Evolutionary conservation across 352 stramenopile genomes (phyloP).

Genomic region (Phytophthora fragariae): DNA sequence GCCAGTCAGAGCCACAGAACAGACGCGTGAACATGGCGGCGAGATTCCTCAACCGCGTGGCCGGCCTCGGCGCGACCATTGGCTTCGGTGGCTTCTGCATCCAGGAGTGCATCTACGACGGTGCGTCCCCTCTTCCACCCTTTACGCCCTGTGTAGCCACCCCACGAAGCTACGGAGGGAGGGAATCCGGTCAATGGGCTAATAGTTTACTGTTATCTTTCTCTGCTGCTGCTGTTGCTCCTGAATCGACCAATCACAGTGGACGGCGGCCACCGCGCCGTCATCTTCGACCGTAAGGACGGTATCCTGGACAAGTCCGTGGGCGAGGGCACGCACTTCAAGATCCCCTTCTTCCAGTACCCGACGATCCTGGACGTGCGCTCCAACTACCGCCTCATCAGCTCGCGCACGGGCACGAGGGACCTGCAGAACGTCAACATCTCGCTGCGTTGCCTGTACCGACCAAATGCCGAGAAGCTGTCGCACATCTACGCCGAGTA

Average conservation of each 20-base stretch:
- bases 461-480: slow-evolving; percentile 95
- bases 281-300: slow-evolving; percentile 99
- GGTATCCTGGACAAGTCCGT: slow-evolving; percentile 96
- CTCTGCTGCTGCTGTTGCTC: not conserved
- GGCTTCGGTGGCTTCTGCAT: slow-evolving; percentile 71
- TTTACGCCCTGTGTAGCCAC: not conserved
- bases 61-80: slow-evolving; percentile 60
- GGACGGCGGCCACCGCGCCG: slow-evolving; percentile 97
- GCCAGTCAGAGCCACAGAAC: slow-evolving; percentile 39
- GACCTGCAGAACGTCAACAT: slow-evolving; percentile 99
- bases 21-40: slow-evolving; percentile 58
- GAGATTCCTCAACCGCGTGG: slow-evolving; percentile 81
- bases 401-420: slow-evolving; percentile 97
- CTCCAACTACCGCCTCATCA: slow-evolving; percentile 97
- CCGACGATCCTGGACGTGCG: slow-evolving; percentile 99
- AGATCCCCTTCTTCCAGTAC: slow-evolving; percentile 98
- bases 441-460: slow-evolving; percentile 96
- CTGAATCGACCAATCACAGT: slow-evolving; percentile 69
- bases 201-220: slow-evolving; percentile 14
- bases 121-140: slow-evolving; percentile 43
- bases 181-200: not conserved
- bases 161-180: not conserved
- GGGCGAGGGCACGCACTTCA: slow-evolving; percentile 99
- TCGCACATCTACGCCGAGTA: slow-evolving; percentile 98
- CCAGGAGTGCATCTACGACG: slow-evolving; percentile 88